phyloP scores from a whole-genome alignment of 371 early-diverging fungal genomes.

The Mortierella sp. region DNA sequence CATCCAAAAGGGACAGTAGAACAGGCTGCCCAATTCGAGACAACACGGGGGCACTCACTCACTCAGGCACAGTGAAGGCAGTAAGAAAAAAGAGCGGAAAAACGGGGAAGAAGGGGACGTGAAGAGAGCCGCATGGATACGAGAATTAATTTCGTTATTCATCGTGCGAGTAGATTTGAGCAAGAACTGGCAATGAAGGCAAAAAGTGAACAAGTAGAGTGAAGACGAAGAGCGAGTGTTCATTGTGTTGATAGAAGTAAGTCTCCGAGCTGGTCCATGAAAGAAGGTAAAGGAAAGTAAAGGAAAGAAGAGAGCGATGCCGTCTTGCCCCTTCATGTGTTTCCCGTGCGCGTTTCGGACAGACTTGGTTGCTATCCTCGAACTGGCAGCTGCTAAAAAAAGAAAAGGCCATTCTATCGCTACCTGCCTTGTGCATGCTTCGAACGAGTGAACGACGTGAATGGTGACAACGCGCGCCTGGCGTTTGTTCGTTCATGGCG shows the following conservation, averaged over 20 bases:
- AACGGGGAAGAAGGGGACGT: not conserved
- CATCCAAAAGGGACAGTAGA: not conserved
- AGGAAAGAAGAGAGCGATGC: not conserved
- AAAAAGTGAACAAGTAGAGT: not conserved
- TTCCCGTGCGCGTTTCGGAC: conserved; percentile 5
- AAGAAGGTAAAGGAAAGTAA: not conserved
- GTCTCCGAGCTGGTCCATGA: not conserved
- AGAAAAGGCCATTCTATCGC: not conserved
- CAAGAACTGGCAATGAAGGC: not conserved
- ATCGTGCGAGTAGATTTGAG: not conserved
- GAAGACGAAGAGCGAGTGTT: not conserved
- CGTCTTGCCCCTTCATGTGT: not conserved
- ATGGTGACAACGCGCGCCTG: no score
- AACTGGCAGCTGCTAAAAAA: not conserved
- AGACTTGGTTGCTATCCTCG: not conserved
- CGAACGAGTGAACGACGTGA: no score
- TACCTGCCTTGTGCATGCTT: not conserved
- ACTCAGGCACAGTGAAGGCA: not conserved
- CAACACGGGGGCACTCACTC: not conserved
- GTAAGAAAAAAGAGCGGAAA: not conserved
- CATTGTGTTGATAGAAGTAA: not conserved
- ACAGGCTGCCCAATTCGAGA: not conserved
- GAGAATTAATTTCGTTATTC: not conserved
- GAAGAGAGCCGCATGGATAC: not conserved
- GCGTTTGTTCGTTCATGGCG: not conserved